A percentile compares a stretch with the other conserved stretches of the same genome.
Conservation (phyloP, 1,284 basidiomycete genomes). For the Melampsora larici-populina region DNA sequence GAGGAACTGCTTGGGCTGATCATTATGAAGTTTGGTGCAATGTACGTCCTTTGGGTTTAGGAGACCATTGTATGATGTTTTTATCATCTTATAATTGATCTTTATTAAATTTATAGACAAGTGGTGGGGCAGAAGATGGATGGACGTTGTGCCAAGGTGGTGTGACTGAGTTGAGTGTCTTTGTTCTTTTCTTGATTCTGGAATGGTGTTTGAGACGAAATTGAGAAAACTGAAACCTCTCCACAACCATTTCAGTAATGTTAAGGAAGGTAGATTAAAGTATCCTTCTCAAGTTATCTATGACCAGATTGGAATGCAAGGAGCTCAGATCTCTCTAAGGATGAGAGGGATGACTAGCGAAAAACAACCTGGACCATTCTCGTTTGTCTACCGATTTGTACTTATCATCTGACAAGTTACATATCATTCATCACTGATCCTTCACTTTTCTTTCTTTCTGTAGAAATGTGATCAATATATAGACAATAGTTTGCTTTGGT, state of each 20-base stretch:
- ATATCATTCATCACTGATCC: background rate
- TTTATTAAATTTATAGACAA: background rate
- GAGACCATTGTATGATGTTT: too few relatives aligned
- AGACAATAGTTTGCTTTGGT: background rate
- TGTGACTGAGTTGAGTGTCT: slow-evolving; percentile 28
- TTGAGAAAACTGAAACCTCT: too few relatives aligned
- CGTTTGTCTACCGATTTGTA: background rate
- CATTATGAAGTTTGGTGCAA: slow-evolving; percentile 34
- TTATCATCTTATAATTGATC: background rate
- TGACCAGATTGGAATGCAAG: background rate
- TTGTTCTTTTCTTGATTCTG: background rate
- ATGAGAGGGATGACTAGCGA: slow-evolving; percentile 33
- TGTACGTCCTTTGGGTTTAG: too few relatives aligned
- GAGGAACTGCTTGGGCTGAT: slow-evolving; percentile 38
- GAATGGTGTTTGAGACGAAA: too few relatives aligned
- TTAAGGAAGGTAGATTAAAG: slow-evolving; percentile 38
- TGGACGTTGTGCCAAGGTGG: slow-evolving; percentile 37
- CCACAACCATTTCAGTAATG: too few relatives aligned
- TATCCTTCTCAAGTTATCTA: slow-evolving; percentile 13
- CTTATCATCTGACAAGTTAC: background rate
- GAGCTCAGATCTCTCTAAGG: slow-evolving; percentile 2
- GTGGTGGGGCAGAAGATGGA: background rate
- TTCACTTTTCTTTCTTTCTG: background rate
- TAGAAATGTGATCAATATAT: slow-evolving; percentile 1
- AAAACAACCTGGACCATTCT: slow-evolving; percentile 29